phyloP scores from a whole-genome alignment of 495 filamentous ascomycete genomes.

The Hypomontagnella monticulosa region DNA sequence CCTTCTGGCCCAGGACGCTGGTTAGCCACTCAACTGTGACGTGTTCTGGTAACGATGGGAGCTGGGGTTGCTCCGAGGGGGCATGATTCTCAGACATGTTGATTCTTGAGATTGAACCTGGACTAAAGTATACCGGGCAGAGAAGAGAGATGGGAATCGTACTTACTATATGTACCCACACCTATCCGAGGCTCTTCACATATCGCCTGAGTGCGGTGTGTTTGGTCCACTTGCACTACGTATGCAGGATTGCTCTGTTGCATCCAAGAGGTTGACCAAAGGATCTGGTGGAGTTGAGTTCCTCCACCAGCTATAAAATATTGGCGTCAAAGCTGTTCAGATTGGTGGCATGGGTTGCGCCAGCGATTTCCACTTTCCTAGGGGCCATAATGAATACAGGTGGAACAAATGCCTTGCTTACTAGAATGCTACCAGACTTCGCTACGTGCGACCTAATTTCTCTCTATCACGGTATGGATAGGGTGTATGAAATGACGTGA shows the following conservation, averaged over 20 bases:
- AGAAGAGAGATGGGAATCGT: not conserved
- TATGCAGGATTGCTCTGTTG: not conserved
- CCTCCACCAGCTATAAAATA: not conserved
- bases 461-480: too few species aligned
- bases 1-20: conserved; percentile 32
- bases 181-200: not conserved
- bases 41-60: conserved; percentile 18
- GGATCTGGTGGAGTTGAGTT: not conserved
- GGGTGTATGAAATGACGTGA: too few species aligned
- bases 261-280: conserved; percentile 3
- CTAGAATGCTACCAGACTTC: too few species aligned
- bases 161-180: not conserved
- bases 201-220: not conserved
- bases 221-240: not conserved
- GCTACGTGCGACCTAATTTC: too few species aligned
- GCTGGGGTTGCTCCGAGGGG: not conserved
- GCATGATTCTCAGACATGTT: not conserved
- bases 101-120: conserved; percentile 16
- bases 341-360: too few species aligned
- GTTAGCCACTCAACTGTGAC: conserved; percentile 38
- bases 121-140: not conserved
- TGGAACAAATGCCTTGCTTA: too few species aligned
- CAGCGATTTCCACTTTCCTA: too few species aligned
- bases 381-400: too few species aligned
- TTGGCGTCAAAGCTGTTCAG: too few species aligned